A percentile compares a stretch with the other conserved stretches of the same genome.
phyloP scores from a whole-genome alignment of 768 basidiomycete species.

The Lactifluus hygrophoroides region DNA sequence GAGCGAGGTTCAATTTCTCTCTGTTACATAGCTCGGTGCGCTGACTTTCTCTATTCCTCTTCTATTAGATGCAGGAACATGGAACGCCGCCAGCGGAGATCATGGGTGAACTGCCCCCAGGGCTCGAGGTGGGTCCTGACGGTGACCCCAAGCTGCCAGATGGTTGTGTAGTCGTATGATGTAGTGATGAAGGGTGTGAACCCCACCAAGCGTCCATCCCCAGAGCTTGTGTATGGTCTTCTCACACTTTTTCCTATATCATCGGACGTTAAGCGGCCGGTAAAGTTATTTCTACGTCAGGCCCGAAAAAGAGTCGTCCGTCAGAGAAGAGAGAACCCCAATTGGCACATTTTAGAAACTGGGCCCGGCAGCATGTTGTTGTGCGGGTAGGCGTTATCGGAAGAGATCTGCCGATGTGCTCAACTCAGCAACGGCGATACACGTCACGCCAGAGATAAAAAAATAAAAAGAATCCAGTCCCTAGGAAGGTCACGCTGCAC shows the following conservation, averaged over 20 bases:
- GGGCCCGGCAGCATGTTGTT: neutral
- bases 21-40: neutral
- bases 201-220: neutral
- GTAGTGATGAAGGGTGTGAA: neutral
- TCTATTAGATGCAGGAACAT: slow-evolving; percentile 59
- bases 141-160: slow-evolving; percentile 43
- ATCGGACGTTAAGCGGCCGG: neutral
- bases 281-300: neutral
- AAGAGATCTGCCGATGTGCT: neutral
- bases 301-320: neutral
- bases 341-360: neutral
- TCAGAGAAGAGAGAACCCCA: neutral
- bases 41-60: neutral
- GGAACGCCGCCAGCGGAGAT: slow-evolving; percentile 75
- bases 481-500: neutral
- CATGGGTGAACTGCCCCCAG: slow-evolving; percentile 77
- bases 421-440: neutral
- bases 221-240: neutral
- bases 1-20: slow-evolving; percentile 49
- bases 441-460: neutral
- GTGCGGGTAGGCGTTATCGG: slow-evolving; percentile 1
- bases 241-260: neutral
- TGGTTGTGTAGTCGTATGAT: slow-evolving; percentile 26
- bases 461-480: neutral
- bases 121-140: slow-evolving; percentile 47